A percentile compares a stretch with the other conserved stretches of the same genome.
Conservation (phyloP, 768 basidiomycete genomes). For the Lactifluus subvellereus region DNA sequence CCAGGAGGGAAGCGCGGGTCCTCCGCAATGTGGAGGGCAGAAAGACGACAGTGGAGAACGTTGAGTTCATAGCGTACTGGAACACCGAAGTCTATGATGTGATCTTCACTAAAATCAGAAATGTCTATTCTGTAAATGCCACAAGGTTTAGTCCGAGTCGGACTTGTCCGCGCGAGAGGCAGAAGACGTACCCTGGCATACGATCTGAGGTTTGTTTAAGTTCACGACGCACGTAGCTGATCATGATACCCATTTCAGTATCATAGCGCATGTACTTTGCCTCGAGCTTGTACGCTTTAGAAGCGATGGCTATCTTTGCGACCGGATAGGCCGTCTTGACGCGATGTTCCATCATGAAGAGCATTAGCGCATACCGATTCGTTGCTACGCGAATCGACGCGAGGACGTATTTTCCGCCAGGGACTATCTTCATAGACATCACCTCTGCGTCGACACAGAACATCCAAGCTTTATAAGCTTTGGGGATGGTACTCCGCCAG, state of each 20-base stretch:
- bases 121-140: slow-evolving; percentile 14
- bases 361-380: slow-evolving; percentile 18
- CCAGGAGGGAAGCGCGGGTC: slow-evolving; percentile 22
- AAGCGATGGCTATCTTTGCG: slow-evolving; percentile 10
- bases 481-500: slow-evolving; percentile 23
- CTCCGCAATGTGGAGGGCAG: slow-evolving; percentile 17
- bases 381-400: slow-evolving; percentile 15
- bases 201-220: slow-evolving; percentile 14
- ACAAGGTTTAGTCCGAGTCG: not conserved
- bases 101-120: slow-evolving; percentile 20
- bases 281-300: slow-evolving; percentile 22
- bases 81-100: slow-evolving; percentile 17
- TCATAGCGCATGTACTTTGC: slow-evolving; percentile 20
- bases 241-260: slow-evolving; percentile 19
- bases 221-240: slow-evolving; percentile 20
- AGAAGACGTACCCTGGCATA: slow-evolving; percentile 8
- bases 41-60: slow-evolving; percentile 19
- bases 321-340: slow-evolving; percentile 21
- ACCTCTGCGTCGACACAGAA: slow-evolving; percentile 15
- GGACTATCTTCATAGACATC: slow-evolving; percentile 23
- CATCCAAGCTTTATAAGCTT: slow-evolving; percentile 15
- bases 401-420: slow-evolving; percentile 23
- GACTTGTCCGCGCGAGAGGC: not conserved
- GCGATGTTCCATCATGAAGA: slow-evolving; percentile 25
- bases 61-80: slow-evolving; percentile 22